These are phyloP conservation scores for Piper longum DNA, from an alignment of 164 flowering plant species.

Conservation along the genomic window DNA sequence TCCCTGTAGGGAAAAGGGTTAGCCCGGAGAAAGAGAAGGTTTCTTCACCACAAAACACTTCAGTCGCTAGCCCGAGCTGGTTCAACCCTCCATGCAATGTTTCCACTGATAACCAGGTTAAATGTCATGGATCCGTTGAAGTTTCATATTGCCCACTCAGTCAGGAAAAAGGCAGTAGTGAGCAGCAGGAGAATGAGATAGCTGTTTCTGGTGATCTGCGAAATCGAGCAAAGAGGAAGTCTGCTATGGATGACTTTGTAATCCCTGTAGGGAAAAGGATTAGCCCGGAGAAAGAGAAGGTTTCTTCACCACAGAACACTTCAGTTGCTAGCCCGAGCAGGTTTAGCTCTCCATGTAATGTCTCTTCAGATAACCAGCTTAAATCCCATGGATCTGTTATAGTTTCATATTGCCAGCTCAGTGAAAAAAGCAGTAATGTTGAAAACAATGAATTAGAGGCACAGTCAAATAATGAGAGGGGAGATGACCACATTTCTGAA, in stretches of 20 bases:
- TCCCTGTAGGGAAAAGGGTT: constrained; percentile 6
- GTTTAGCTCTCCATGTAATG: not conserved
- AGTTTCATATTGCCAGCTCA: not conserved
- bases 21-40: not conserved
- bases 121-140: not conserved
- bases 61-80: constrained; percentile 13
- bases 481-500: not conserved
- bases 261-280: constrained; percentile 6
- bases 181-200: constrained; percentile 16
- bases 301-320: constrained; percentile 8
- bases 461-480: not conserved
- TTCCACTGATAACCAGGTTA: not conserved
- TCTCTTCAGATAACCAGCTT: not conserved
- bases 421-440: not conserved
- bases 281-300: not conserved
- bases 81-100: not conserved
- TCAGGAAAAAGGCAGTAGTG: constrained; percentile 14
- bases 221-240: not conserved
- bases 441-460: not conserved
- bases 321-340: constrained; percentile 14
- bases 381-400: constrained; percentile 1
- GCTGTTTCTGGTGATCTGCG: constrained; percentile 3
- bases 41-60: constrained; percentile 7
- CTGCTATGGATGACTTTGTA: not conserved
- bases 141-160: not conserved